phyloP scores from a whole-genome alignment of 108 stramenopile genomes.

The Cylindrotheca fusiformis region DNA sequence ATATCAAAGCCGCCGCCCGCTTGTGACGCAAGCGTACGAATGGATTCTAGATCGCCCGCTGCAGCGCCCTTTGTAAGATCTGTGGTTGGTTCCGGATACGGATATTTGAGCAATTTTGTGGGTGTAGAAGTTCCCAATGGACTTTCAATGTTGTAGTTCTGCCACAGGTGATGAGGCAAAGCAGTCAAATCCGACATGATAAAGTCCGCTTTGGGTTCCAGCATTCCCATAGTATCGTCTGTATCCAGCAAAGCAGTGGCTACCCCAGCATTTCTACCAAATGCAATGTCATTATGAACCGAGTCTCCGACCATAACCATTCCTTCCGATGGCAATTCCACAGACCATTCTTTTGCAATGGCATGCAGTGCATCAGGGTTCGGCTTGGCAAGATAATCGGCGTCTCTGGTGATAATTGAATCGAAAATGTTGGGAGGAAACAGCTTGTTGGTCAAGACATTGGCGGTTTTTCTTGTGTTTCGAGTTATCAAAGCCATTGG shows the following conservation, averaged over 20 bases:
- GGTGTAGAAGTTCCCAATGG: slow-evolving; percentile 2
- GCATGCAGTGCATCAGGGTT: slow-evolving; percentile 28
- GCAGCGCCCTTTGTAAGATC: slow-evolving; percentile 23
- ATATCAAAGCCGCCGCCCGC: slow-evolving; percentile 3
- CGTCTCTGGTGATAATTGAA: slow-evolving; percentile 32
- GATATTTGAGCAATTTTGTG: slow-evolving; percentile 3
- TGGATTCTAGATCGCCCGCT: slow-evolving; percentile 16
- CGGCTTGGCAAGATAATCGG: slow-evolving; percentile 39
- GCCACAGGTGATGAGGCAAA: slow-evolving; percentile 20
- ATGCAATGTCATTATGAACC: slow-evolving; percentile 35
- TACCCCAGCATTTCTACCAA: slow-evolving; percentile 42
- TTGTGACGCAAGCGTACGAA: neutral
- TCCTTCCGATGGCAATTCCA: slow-evolving; percentile 6
- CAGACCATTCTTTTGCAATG: slow-evolving; percentile 31
- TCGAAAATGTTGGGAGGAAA: slow-evolving; percentile 13
- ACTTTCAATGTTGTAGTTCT: slow-evolving; percentile 20
- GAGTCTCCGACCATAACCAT: slow-evolving; percentile 51
- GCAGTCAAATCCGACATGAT: slow-evolving; percentile 9
- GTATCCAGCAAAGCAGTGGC: slow-evolving; percentile 25
- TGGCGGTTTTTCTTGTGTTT: slow-evolving; percentile 29
- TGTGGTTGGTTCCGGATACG: slow-evolving; percentile 21
- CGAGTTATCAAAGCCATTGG: slow-evolving; percentile 49
- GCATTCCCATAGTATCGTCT: neutral
- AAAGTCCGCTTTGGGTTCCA: slow-evolving; percentile 16
- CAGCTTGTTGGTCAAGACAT: slow-evolving; percentile 14